These are phyloP conservation scores for Scheffersomyces parashehatae DNA, from an alignment of 1,139 yeast species.

Conservation along the genomic window DNA sequence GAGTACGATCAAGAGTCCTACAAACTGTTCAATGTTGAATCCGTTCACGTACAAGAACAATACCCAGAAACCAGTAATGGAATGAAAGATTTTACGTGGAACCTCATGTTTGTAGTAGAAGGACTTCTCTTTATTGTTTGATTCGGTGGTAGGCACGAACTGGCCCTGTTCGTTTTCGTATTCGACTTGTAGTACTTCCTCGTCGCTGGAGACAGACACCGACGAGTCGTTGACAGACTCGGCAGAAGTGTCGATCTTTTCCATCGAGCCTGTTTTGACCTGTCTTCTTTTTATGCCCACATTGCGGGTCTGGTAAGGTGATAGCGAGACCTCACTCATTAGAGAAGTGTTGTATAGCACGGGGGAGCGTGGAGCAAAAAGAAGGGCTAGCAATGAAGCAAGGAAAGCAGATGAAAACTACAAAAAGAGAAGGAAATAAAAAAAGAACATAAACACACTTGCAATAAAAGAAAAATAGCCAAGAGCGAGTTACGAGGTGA, in stretches of 20 bases:
- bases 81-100: conserved; percentile 21
- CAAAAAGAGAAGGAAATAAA: too few relatives aligned
- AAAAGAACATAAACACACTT: too few relatives aligned
- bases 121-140: background rate
- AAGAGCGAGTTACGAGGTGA: too few relatives aligned
- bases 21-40: conserved; percentile 10
- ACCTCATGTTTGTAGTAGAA: conserved; percentile 15
- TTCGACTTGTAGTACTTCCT: background rate
- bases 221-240: background rate
- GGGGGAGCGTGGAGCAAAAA: too few relatives aligned
- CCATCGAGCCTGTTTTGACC: background rate
- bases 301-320: too few relatives aligned
- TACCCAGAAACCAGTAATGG: conserved; percentile 17
- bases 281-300: background rate
- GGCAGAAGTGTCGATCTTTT: background rate
- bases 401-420: too few relatives aligned
- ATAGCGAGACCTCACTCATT: too few relatives aligned
- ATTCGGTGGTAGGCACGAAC: too few relatives aligned
- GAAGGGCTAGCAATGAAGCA: too few relatives aligned
- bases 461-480: too few relatives aligned
- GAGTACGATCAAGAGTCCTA: conserved; percentile 11
- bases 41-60: conserved; percentile 17
- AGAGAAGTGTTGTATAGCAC: too few relatives aligned
- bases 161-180: background rate
- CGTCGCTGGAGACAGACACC: background rate